Evolutionary conservation across 768 basidiomycete species (phyloP).

Genomic region (Mrakia gelida): DNA sequence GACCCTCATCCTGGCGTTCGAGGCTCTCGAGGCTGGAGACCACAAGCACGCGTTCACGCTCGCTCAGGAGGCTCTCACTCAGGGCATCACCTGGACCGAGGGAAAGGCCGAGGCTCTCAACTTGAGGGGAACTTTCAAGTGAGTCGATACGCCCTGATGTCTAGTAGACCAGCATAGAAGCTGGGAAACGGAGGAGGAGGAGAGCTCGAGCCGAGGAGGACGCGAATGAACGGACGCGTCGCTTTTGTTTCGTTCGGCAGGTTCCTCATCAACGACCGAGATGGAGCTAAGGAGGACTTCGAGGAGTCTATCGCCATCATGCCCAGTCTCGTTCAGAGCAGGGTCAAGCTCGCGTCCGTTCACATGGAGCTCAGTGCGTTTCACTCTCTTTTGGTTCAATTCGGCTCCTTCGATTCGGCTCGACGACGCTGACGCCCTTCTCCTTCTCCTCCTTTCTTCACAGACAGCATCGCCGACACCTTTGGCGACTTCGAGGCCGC

Average conservation of each 20-base stretch:
- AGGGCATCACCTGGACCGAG: conserved; percentile 64
- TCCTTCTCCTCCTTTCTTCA: background rate
- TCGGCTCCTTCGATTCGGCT: background rate
- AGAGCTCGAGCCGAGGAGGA: background rate
- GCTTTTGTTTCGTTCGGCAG: conserved; percentile 45
- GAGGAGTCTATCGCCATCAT: conserved; percentile 64
- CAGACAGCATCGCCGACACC: conserved; percentile 64
- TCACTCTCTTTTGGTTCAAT: background rate
- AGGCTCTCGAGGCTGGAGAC: conserved; percentile 78
- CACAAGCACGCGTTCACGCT: conserved; percentile 75
- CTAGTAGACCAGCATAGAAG: background rate
- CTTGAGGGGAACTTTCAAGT: conserved; percentile 94
- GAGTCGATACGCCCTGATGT: conserved; percentile 39
- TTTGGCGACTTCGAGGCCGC: conserved; percentile 91
- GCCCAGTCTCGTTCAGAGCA: conserved; percentile 70
- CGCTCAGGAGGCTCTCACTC: conserved; percentile 77
- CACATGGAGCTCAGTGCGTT: conserved; percentile 79
- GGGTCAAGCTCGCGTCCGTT: conserved; percentile 95
- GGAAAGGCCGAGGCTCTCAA: conserved; percentile 80
- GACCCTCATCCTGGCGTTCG: conserved; percentile 70
- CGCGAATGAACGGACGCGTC: background rate
- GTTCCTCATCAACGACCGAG: conserved; percentile 81
- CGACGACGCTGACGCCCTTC: background rate
- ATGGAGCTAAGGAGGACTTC: conserved; percentile 76
- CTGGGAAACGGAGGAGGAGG: background rate